Percentiles rank a stretch among this genome's conserved stretches.
Evolutionary conservation across 257 asterid species (phyloP).

Genomic region (Nicotiana tomentosiformis): DNA sequence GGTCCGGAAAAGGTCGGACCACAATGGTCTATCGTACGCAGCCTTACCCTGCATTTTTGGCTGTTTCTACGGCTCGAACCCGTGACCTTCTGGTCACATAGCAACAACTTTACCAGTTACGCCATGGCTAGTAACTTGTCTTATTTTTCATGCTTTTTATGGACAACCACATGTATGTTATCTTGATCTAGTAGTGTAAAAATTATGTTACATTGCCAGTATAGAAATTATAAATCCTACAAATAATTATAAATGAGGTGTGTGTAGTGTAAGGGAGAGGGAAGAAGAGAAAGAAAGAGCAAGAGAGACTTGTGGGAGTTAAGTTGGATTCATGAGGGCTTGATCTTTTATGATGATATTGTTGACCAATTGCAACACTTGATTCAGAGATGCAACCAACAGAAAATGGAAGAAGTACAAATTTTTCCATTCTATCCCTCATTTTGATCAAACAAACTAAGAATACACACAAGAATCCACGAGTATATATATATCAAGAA

Average conservation of each 20-base stretch:
- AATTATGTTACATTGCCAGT: too few relatives aligned
- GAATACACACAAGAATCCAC: neutral
- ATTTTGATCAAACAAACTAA: slow-evolving; percentile 9
- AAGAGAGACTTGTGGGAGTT: slow-evolving; percentile 47
- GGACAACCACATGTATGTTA: too few relatives aligned
- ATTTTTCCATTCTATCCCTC: slow-evolving; percentile 62
- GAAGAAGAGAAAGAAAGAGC: slow-evolving; percentile 1
- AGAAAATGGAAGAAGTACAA: slow-evolving; percentile 58
- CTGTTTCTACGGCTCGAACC: too few relatives aligned
- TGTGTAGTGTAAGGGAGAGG: neutral
- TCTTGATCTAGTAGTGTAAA: too few relatives aligned
- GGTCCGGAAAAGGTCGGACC: too few relatives aligned
- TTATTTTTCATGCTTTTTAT: too few relatives aligned
- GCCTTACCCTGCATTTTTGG: too few relatives aligned
- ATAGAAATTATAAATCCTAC: too few relatives aligned
- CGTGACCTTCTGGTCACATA: too few relatives aligned
- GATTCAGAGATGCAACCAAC: slow-evolving; percentile 69
- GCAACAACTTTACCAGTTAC: too few relatives aligned
- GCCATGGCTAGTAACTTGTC: too few relatives aligned
- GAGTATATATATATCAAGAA: neutral
- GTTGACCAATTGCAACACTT: slow-evolving; percentile 54
- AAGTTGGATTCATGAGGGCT: slow-evolving; percentile 22
- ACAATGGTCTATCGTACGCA: too few relatives aligned
- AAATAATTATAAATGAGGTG: neutral
- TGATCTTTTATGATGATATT: slow-evolving; percentile 40